Conservation (phyloP, 495 filamentous ascomycete species). For the Trichoderma gamsii region DNA sequence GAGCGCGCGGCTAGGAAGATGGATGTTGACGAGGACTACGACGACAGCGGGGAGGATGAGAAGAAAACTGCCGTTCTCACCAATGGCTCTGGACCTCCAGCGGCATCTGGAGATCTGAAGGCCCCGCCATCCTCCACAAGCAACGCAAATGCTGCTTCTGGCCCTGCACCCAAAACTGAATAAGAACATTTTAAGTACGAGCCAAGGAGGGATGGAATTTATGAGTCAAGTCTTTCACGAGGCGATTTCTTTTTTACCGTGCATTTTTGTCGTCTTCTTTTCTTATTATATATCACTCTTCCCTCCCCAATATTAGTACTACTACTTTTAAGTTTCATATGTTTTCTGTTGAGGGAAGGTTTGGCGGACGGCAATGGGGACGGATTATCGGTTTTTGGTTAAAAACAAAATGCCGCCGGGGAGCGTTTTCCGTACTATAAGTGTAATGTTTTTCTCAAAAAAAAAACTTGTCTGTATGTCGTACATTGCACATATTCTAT, state of each 20-base stretch:
- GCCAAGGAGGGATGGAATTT: background rate
- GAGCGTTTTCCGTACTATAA: constrained; percentile 6
- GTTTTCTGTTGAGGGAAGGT: background rate
- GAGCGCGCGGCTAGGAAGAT: constrained; percentile 90
- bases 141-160: constrained; percentile 20
- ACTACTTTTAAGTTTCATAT: constrained; percentile 7
- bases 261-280: background rate
- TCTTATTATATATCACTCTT: background rate
- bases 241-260: background rate
- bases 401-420: constrained; percentile 9
- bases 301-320: background rate
- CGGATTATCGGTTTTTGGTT: background rate
- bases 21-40: constrained; percentile 94
- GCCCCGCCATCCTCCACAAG: background rate
- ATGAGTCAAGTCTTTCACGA: background rate
- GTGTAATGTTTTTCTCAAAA: background rate
- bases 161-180: constrained; percentile 29
- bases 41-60: constrained; percentile 87
- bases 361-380: constrained; percentile 4
- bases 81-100: constrained; percentile 12
- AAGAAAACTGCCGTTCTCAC: constrained; percentile 46
- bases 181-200: background rate
- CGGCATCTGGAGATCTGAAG: background rate
- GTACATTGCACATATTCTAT: no score
- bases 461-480: background rate